Conservation (phyloP, 2,329 filamentous ascomycete species). For the Verruconis gallopava region DNA sequence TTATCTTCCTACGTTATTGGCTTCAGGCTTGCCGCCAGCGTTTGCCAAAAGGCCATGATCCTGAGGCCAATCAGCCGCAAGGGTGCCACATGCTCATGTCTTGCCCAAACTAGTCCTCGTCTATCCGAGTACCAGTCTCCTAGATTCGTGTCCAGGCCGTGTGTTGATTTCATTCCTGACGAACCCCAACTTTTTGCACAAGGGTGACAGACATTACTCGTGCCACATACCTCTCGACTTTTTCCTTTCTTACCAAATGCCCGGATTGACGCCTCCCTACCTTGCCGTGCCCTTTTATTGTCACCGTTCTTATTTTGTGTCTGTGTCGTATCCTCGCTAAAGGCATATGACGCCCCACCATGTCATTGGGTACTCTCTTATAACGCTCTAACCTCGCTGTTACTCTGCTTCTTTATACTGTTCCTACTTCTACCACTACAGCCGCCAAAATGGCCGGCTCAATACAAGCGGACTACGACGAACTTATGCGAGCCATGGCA, state of each 20-base stretch:
- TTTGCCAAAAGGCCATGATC: neutral
- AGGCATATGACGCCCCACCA: neutral
- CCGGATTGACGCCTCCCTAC: neutral
- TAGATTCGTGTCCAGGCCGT: conserved; percentile 2
- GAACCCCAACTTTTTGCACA: conserved; percentile 7
- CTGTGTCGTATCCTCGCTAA: neutral
- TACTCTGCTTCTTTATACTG: neutral
- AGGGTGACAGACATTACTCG: neutral
- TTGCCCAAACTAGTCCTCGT: conserved; percentile 7
- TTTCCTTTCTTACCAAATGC: conserved; percentile 5
- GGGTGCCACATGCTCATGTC: conserved; percentile 7
- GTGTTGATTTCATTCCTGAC: neutral
- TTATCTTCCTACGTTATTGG: conserved; percentile 4
- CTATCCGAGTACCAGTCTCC: conserved; percentile 5
- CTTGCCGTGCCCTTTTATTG: conserved; percentile 1
- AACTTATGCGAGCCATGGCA: neutral
- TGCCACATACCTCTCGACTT: neutral
- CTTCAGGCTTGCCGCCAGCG: neutral
- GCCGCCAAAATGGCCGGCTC: neutral
- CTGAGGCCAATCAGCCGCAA: conserved; percentile 7
- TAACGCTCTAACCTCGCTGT: neutral
- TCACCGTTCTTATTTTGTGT: neutral
- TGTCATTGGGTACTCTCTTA: neutral
- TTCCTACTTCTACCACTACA: neutral
- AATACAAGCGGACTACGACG: conserved; percentile 1